phyloP scores from a whole-genome alignment of 257 asterid genomes.

The Plantago ovata region DNA sequence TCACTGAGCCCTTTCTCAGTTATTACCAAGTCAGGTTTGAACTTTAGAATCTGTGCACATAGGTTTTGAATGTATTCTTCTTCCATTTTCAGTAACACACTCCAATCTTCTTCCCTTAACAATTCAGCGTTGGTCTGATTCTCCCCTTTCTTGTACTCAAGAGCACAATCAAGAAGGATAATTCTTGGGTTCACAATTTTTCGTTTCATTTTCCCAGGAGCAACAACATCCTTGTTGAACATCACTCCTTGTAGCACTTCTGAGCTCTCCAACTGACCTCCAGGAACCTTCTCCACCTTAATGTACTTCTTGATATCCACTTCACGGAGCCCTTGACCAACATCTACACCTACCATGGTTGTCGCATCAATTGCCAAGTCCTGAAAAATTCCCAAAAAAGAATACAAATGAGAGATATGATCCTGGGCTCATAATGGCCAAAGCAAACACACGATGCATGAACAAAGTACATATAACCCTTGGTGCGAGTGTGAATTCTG shows the following conservation, averaged over 20 bases:
- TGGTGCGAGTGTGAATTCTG: too few species aligned
- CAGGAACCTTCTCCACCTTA: slow-evolving; percentile 94
- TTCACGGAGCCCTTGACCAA: slow-evolving; percentile 89
- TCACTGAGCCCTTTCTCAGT: slow-evolving; percentile 94
- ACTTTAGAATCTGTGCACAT: slow-evolving; percentile 67
- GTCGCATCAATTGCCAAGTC: slow-evolving; percentile 93
- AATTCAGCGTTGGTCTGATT: slow-evolving; percentile 94
- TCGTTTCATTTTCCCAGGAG: slow-evolving; percentile 97
- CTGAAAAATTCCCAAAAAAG: slow-evolving; percentile 37
- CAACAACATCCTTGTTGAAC: slow-evolving; percentile 90
- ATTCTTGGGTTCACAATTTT: slow-evolving; percentile 83
- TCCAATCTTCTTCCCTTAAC: slow-evolving; percentile 94
- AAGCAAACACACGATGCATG: too few species aligned
- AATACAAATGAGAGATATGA: neutral
- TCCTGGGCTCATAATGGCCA: neutral
- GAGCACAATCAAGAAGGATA: slow-evolving; percentile 87
- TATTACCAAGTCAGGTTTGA: slow-evolving; percentile 83
- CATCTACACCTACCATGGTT: slow-evolving; percentile 75
- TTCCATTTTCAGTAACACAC: slow-evolving; percentile 85
- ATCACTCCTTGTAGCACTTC: slow-evolving; percentile 85
- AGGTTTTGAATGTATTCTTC: slow-evolving; percentile 86
- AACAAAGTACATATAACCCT: too few species aligned
- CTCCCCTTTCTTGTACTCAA: slow-evolving; percentile 98
- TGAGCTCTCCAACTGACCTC: slow-evolving; percentile 97
- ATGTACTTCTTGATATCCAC: slow-evolving; percentile 93